phyloP scores from a whole-genome alignment of 345 rosid genomes.

The Aquilaria yunnanensis region DNA sequence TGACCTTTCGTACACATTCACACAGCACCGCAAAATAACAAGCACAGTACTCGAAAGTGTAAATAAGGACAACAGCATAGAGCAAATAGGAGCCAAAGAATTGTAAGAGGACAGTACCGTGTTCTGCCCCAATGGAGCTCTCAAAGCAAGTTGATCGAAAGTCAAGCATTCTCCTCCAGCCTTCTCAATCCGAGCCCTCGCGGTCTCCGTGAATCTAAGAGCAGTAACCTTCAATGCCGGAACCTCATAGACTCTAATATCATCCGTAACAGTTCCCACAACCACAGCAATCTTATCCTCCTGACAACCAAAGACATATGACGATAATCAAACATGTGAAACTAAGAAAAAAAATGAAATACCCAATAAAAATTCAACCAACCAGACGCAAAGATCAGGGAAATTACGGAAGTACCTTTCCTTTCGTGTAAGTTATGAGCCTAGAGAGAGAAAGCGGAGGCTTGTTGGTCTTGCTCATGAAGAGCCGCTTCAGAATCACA shows the following conservation, averaged over 20 bases:
- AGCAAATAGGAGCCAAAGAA: background rate
- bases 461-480: constrained; percentile 95
- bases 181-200: constrained; percentile 89
- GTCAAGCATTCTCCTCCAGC: constrained; percentile 99
- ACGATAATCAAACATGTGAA: background rate
- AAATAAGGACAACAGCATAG: too few relatives aligned
- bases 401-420: constrained; percentile 46
- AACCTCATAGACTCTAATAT: constrained; percentile 74
- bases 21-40: too few relatives aligned
- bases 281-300: constrained; percentile 79
- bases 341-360: too few relatives aligned
- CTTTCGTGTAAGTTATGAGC: constrained; percentile 47
- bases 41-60: too few relatives aligned
- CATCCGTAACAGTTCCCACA: constrained; percentile 91
- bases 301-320: constrained; percentile 18
- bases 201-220: constrained; percentile 86
- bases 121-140: constrained; percentile 97
- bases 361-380: background rate
- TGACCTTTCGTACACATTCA: too few relatives aligned
- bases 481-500: constrained; percentile 86
- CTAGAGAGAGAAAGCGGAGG: constrained; percentile 84
- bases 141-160: constrained; percentile 89
- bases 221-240: constrained; percentile 83
- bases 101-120: constrained; percentile 38
- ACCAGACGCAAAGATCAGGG: background rate